phyloP scores from a whole-genome alignment of 1,284 basidiomycete genomes.

The Microbotryum intermedium region DNA sequence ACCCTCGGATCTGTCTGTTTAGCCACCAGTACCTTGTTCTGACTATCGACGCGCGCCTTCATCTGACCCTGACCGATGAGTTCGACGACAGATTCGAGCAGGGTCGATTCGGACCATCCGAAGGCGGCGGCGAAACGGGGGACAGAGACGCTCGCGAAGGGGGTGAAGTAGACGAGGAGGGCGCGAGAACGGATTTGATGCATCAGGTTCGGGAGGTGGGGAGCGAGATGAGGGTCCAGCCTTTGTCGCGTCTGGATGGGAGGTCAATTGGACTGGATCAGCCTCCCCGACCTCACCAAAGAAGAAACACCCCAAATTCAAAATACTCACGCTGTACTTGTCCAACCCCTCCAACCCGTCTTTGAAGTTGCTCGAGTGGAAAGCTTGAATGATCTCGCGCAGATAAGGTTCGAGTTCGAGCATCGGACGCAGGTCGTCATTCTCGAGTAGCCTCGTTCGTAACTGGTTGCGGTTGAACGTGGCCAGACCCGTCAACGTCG shows the following conservation, averaged over 20 bases:
- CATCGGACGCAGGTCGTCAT: conserved; percentile 59
- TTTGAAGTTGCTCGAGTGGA: conserved; percentile 73
- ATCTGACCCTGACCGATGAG: conserved; percentile 67
- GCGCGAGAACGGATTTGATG: conserved; percentile 60
- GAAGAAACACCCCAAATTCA: neutral
- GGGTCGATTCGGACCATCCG: conserved; percentile 62
- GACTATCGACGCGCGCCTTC: conserved; percentile 66
- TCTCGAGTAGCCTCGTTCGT: conserved; percentile 57
- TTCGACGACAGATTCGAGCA: conserved; percentile 58
- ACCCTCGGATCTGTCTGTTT: conserved; percentile 11
- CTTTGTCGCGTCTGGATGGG: conserved; percentile 55
- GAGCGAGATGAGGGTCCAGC: conserved; percentile 62
- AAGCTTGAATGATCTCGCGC: conserved; percentile 69
- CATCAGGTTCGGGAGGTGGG: conserved; percentile 55
- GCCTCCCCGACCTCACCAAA: neutral
- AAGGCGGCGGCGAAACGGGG: conserved; percentile 71
- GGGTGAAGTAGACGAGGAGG: conserved; percentile 73
- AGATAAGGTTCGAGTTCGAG: conserved; percentile 78
- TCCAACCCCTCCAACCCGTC: conserved; percentile 62
- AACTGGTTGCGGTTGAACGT: conserved; percentile 61
- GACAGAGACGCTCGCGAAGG: conserved; percentile 69
- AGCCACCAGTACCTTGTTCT: conserved; percentile 54
- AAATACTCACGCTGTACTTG: conserved; percentile 54
- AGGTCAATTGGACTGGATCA: neutral
- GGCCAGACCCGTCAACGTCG: conserved; percentile 67